A percentile compares a stretch with the other conserved stretches of the same genome.
These are phyloP conservation scores for Gloeopeniophorella convolvens DNA, from an alignment of 768 basidiomycete genomes.

Conservation along the genomic window DNA sequence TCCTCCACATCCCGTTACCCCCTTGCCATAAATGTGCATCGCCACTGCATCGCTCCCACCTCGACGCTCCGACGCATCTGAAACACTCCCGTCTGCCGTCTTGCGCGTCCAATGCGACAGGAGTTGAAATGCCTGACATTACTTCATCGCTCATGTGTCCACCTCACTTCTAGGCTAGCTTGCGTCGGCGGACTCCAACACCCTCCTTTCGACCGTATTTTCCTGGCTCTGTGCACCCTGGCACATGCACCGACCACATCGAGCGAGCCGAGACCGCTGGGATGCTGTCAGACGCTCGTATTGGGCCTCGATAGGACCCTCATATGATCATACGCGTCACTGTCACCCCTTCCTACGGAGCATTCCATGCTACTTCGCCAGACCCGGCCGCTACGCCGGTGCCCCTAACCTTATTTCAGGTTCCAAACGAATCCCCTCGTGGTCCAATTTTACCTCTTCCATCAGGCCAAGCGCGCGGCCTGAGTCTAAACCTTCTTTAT, in stretches of 20 bases:
- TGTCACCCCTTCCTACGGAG: slow-evolving; percentile 14
- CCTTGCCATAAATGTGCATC: too few relatives aligned
- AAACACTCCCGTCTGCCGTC: too few relatives aligned
- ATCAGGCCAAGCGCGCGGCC: slow-evolving; percentile 7
- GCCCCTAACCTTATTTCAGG: slow-evolving; percentile 7
- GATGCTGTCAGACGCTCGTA: slow-evolving; percentile 10
- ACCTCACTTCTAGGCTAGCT: background rate
- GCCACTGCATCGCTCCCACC: too few relatives aligned
- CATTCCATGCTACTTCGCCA: slow-evolving; percentile 14
- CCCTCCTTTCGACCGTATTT: background rate
- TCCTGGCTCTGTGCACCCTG: slow-evolving; percentile 1
- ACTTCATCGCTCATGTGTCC: slow-evolving; percentile 7
- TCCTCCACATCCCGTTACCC: too few relatives aligned
- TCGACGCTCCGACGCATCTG: too few relatives aligned
- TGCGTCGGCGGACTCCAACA: background rate
- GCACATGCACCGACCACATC: slow-evolving; percentile 11
- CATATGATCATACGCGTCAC: slow-evolving; percentile 21
- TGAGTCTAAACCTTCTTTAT: slow-evolving; percentile 19
- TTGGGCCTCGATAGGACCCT: slow-evolving; percentile 13
- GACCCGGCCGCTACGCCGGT: slow-evolving; percentile 11
- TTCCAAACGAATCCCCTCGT: slow-evolving; percentile 11
- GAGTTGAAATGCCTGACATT: too few relatives aligned
- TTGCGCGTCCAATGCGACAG: too few relatives aligned
- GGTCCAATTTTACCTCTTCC: slow-evolving; percentile 7
- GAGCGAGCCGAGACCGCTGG: slow-evolving; percentile 14